These are phyloP conservation scores for Flaveria bidentis DNA, from an alignment of 129 eudicot species.

Conservation along the genomic window DNA sequence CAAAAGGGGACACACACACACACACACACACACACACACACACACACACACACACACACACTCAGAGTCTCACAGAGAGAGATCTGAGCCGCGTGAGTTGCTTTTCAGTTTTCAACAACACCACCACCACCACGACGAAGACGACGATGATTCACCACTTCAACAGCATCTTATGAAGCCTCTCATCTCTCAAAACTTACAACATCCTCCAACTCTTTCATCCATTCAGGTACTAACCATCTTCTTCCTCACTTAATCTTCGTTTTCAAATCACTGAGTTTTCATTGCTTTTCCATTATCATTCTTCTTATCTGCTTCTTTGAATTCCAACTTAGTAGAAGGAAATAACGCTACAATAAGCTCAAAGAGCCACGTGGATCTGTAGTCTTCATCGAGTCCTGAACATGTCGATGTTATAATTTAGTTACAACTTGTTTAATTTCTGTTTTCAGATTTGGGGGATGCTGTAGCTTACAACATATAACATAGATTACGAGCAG, in stretches of 20 bases:
- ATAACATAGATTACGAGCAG: not conserved
- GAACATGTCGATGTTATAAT: conserved; percentile 9
- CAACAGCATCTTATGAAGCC: not conserved
- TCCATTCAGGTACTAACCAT: conserved; percentile 26
- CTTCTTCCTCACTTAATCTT: not conserved
- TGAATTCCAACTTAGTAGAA: not conserved
- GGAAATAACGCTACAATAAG: not conserved
- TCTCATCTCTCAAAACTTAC: too few species aligned
- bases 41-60: not conserved
- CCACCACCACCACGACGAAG: not conserved
- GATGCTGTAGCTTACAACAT: conserved; percentile 2
- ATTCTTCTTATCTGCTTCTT: not conserved
- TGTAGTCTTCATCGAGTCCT: not conserved
- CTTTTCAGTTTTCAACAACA: not conserved
- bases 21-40: too few species aligned
- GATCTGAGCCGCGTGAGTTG: conserved; percentile 37
- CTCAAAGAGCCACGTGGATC: conserved; percentile 23
- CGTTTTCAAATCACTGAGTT: not conserved
- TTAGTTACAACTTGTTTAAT: conserved; percentile 7
- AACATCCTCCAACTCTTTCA: conserved; percentile 3
- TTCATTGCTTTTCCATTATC: not conserved
- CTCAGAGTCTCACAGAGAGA: conserved; percentile 5
- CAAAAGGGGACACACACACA: too few species aligned
- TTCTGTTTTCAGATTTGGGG: conserved; percentile 36
- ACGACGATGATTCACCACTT: not conserved